phyloP scores from a whole-genome alignment of 768 basidiomycete species.

The Boletus coccyginus region DNA sequence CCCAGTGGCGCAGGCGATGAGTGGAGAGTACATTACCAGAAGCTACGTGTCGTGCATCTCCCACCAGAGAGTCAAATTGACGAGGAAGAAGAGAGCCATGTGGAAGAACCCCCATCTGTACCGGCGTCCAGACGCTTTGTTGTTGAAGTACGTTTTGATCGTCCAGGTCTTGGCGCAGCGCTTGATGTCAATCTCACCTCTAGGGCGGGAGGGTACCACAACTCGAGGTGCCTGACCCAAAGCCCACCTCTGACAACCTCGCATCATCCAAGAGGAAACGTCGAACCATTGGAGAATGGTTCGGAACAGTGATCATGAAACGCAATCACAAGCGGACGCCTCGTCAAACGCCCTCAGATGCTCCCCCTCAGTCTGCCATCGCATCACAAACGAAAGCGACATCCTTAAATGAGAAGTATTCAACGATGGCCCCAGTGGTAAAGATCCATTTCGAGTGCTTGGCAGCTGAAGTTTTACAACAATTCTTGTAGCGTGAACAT shows the following conservation, averaged over 20 bases:
- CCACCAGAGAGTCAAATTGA: constrained; percentile 81
- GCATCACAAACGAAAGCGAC: not conserved
- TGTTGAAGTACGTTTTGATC: constrained; percentile 36
- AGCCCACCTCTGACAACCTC: not conserved
- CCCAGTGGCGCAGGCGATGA: constrained; percentile 51
- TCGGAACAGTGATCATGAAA: not conserved
- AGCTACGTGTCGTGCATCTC: constrained; percentile 87
- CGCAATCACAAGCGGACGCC: too few relatives aligned
- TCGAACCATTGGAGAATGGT: not conserved
- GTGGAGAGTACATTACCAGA: constrained; percentile 85
- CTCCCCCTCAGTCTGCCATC: not conserved
- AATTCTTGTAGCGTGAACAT: not conserved
- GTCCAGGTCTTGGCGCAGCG: not conserved
- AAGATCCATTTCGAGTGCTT: not conserved
- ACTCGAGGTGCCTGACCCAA: not conserved
- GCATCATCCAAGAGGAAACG: not conserved
- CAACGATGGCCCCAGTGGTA: not conserved
- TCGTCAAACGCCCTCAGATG: not conserved
- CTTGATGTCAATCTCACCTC: constrained; percentile 4
- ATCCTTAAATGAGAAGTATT: not conserved
- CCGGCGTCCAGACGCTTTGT: constrained; percentile 19
- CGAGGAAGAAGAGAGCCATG: constrained; percentile 68
- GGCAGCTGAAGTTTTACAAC: not conserved
- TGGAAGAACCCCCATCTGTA: constrained; percentile 10
- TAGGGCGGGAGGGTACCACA: constrained; percentile 40